These are phyloP conservation scores for Pistacia integerrima DNA, from an alignment of 345 rosid species.

Conservation along the genomic window DNA sequence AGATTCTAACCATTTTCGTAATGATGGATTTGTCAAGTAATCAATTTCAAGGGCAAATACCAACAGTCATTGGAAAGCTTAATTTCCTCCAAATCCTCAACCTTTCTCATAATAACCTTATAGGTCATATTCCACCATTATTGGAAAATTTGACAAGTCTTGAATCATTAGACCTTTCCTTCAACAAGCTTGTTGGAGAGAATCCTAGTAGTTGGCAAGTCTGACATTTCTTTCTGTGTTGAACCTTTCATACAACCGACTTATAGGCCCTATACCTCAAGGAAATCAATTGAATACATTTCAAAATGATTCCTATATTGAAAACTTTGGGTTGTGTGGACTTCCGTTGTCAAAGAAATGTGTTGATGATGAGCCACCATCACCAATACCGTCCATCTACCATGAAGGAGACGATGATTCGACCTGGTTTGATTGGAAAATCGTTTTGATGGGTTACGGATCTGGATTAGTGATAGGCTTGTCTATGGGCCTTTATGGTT, in stretches of 20 bases:
- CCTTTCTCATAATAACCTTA: not conserved
- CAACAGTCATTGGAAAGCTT: not conserved
- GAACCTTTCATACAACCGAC: not conserved
- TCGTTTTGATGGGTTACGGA: too few relatives aligned
- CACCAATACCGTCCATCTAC: too few relatives aligned
- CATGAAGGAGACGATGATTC: too few relatives aligned
- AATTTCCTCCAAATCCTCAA: not conserved
- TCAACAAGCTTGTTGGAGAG: too few relatives aligned
- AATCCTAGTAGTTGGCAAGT: not conserved
- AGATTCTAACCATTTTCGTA: not conserved
- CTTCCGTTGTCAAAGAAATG: not conserved
- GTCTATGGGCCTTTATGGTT: not conserved
- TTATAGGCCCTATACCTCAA: not conserved
- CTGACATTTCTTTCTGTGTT: not conserved
- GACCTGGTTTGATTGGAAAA: too few relatives aligned
- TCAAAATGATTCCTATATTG: not conserved
- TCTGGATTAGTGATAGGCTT: not conserved
- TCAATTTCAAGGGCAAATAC: constrained; percentile 8
- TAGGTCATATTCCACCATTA: constrained; percentile 14
- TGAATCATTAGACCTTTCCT: not conserved
- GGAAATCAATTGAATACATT: constrained; percentile 5
- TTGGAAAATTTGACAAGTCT: not conserved
- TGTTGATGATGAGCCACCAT: too few relatives aligned
- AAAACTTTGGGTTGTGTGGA: constrained; percentile 13
- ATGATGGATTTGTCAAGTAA: constrained; percentile 13